These are phyloP conservation scores for Puccinia novopanici DNA, from an alignment of 1,284 basidiomycete genomes.

Conservation along the genomic window DNA sequence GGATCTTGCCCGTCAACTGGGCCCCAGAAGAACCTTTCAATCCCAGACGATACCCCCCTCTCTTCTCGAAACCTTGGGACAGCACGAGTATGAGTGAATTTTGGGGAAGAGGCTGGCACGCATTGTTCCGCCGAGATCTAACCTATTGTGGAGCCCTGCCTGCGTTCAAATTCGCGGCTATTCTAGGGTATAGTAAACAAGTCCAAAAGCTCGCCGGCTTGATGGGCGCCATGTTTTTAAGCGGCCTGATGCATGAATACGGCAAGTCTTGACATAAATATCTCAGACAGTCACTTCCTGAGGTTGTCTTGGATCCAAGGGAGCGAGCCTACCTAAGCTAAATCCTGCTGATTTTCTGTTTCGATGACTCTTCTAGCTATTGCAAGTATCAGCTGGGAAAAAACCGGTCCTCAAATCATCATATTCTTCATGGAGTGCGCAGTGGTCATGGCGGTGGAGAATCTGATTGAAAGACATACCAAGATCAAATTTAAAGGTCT, in stretches of 20 bases:
- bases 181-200: conserved; percentile 18
- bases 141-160: conserved; percentile 42
- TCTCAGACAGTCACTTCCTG: neutral
- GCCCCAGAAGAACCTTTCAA: conserved; percentile 31
- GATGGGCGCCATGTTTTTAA: conserved; percentile 40
- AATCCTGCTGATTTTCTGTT: neutral
- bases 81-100: conserved; percentile 44
- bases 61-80: conserved; percentile 45
- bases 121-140: conserved; percentile 41
- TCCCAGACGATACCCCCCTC: conserved; percentile 32
- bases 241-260: conserved; percentile 45
- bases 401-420: conserved; percentile 20
- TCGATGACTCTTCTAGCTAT: conserved; percentile 3
- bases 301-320: neutral
- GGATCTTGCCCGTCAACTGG: conserved; percentile 30
- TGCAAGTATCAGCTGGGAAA: conserved; percentile 32
- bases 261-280: neutral
- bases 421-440: conserved; percentile 37
- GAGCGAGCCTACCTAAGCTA: neutral
- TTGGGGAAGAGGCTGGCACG: conserved; percentile 45
- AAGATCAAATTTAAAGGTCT: conserved; percentile 32
- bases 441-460: conserved; percentile 31
- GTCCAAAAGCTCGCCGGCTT: conserved; percentile 22
- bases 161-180: conserved; percentile 15
- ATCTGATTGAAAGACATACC: conserved; percentile 27